Percentiles rank a stretch among this genome's conserved stretches.
Evolutionary conservation across 129 eudicot species (phyloP).

Genomic region (Flaveria brownii): DNA sequence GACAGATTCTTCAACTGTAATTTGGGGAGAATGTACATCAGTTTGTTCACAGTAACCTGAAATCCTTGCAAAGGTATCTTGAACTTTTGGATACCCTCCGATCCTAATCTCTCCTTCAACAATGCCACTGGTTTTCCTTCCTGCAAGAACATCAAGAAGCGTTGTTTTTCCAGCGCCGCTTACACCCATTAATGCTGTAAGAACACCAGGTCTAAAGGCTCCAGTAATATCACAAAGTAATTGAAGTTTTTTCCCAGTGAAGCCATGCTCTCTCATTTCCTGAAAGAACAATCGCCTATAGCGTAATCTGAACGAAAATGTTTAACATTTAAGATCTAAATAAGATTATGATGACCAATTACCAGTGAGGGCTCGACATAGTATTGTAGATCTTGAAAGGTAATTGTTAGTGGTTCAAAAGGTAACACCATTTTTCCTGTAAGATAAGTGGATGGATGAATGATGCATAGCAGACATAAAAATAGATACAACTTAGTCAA

Average conservation of each 20-base stretch:
- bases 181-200: constrained; percentile 84
- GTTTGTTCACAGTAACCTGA: constrained; percentile 91
- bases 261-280: constrained; percentile 74
- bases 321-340: not conserved
- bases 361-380: constrained; percentile 73
- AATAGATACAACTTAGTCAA: not conserved
- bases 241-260: constrained; percentile 54
- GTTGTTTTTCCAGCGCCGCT: constrained; percentile 97
- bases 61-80: constrained; percentile 70
- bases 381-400: constrained; percentile 73
- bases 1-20: constrained; percentile 78
- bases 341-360: constrained; percentile 10
- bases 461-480: not conserved
- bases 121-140: constrained; percentile 72
- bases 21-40: constrained; percentile 78
- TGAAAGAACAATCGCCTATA: constrained; percentile 5
- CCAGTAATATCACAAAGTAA: constrained; percentile 72
- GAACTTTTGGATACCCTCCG: constrained; percentile 76
- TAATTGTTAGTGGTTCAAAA: constrained; percentile 56
- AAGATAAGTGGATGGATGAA: constrained; percentile 23
- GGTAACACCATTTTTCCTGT: constrained; percentile 73
- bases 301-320: not conserved
- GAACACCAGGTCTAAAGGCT: constrained; percentile 76
- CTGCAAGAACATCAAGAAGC: constrained; percentile 87
- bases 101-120: constrained; percentile 64